Conservation (phyloP, 495 filamentous ascomycete species). For the Monascus purpureus region DNA sequence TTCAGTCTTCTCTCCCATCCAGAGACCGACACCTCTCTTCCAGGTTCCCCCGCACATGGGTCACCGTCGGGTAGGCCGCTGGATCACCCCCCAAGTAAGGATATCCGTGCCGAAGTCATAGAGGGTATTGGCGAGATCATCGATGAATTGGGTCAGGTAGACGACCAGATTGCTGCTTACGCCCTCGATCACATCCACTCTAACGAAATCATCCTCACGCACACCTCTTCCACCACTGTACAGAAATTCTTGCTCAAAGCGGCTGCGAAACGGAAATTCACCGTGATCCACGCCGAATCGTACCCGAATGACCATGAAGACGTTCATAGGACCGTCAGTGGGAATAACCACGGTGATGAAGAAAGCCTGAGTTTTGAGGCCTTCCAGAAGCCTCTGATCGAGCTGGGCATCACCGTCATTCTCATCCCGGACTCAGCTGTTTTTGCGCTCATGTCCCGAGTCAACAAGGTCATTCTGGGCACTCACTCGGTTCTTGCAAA, state of each 20-base stretch:
- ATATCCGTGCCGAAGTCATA: conserved; percentile 8
- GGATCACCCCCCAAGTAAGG: conserved; percentile 15
- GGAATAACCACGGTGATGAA: conserved; percentile 26
- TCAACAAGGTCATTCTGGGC: conserved; percentile 85
- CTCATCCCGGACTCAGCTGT: conserved; percentile 71
- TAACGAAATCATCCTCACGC: conserved; percentile 76
- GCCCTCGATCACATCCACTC: conserved; percentile 81
- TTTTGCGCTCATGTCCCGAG: conserved; percentile 81
- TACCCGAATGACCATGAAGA: conserved; percentile 53
- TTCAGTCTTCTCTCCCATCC: conserved; percentile 69
- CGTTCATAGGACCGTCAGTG: conserved; percentile 45
- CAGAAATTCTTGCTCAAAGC: conserved; percentile 78
- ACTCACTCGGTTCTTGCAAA: conserved; percentile 78
- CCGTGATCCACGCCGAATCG: conserved; percentile 63
- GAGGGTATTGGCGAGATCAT: conserved; percentile 64
- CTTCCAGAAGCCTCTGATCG: conserved; percentile 62
- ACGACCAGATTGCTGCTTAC: conserved; percentile 76
- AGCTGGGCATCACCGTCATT: conserved; percentile 65
- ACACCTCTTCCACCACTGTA: conserved; percentile 66
- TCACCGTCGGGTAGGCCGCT: conserved; percentile 27
- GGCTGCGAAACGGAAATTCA: conserved; percentile 74
- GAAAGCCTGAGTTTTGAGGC: conserved; percentile 36
- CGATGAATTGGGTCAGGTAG: conserved; percentile 77
- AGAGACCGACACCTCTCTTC: conserved; percentile 27
- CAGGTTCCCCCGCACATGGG: conserved; percentile 28